Base-by-base conservation (phyloP, 2,329 filamentous ascomycete species). In the Penicillium sp. region DNA sequence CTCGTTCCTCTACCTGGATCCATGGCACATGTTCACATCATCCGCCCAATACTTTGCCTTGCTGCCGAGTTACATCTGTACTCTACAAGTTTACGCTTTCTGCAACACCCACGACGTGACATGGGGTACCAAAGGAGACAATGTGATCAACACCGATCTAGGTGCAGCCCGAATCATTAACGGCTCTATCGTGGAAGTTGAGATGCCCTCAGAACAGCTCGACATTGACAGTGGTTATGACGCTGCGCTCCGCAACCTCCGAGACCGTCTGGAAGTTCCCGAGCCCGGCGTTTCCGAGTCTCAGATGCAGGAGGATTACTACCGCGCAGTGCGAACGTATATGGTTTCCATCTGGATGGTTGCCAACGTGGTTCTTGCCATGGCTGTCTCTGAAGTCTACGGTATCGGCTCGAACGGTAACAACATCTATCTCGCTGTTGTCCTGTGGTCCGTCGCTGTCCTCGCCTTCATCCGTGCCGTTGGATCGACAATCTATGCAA, bases 41-140 rank as follows among this genome's bases (percentile, higher is more conserved):
- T 89, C 91, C 0, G 87, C 85, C 0, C 93, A 97, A 76, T 99
- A 99, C 83, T 97, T 99, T 76, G 85, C 93, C 51, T 88, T 99
- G 29, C 84, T 99, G 41, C 95, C 95, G 0, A 90, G 85, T 45
- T 99, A 98, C 82, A 96, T 99, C 78, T 98, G 95, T 82, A 98
- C 92, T 0, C 85, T 99, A 2, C 95, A 99, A 78, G 93, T 98
- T 21, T 99, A 99, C 79, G 95, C 95, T 48, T 99, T 99, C 79
- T 98, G 95, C 83, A 99, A 99, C 81, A 96, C 94, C 0, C 95
- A 99, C 85, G 95, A 99, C 76, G 93, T 99, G 21, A 96, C 93
- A 0, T 99, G 95, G 95, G 95, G 95, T 49, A 99, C 95, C 50
- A 99, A 99, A 81, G 95, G 95, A 61, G 95, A 99, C 84, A 99